These are phyloP conservation scores for Hirsutella thompsonii DNA, from an alignment of 2,329 filamentous ascomycete species.

Conservation along the genomic window DNA sequence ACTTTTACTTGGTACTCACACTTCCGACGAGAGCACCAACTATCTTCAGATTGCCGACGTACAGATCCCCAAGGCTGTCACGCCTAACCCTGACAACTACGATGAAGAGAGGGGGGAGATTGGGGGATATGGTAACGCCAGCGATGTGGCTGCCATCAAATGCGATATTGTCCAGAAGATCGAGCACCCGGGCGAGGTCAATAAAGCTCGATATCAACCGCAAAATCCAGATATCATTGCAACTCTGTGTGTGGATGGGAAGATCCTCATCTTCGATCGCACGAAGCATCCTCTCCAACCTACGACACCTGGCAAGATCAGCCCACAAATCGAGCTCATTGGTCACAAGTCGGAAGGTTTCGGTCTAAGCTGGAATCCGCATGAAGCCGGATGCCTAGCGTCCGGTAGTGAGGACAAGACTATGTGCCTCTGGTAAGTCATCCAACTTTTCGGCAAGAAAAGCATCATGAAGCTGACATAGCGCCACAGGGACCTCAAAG, in stretches of 20 bases:
- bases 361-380: conserved; percentile 84
- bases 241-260: conserved; percentile 77
- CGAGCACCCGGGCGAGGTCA: conserved; percentile 91
- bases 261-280: conserved; percentile 86
- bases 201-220: conserved; percentile 95
- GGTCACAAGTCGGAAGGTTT: conserved; percentile 87
- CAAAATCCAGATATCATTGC: conserved; percentile 96
- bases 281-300: conserved; percentile 82
- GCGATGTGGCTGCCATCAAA: conserved; percentile 59
- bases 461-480: background rate
- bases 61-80: conserved; percentile 70
- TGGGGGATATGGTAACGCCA: conserved; percentile 74
- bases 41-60: conserved; percentile 92
- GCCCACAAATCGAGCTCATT: conserved; percentile 70
- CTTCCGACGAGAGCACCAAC: conserved; percentile 72
- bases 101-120: conserved; percentile 89
- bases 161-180: conserved; percentile 94
- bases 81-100: conserved; percentile 69
- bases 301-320: conserved; percentile 47
- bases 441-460: background rate
- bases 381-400: conserved; percentile 66
- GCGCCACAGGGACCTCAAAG: conserved; percentile 60
- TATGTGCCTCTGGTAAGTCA: conserved; percentile 73
- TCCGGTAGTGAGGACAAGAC: conserved; percentile 89
- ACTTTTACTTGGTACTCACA: conserved; percentile 87